A percentile compares a stretch with the other conserved stretches of the same genome.
Evolutionary conservation across 768 basidiomycete genomes (phyloP).

Genomic region (Royoungia palumana): DNA sequence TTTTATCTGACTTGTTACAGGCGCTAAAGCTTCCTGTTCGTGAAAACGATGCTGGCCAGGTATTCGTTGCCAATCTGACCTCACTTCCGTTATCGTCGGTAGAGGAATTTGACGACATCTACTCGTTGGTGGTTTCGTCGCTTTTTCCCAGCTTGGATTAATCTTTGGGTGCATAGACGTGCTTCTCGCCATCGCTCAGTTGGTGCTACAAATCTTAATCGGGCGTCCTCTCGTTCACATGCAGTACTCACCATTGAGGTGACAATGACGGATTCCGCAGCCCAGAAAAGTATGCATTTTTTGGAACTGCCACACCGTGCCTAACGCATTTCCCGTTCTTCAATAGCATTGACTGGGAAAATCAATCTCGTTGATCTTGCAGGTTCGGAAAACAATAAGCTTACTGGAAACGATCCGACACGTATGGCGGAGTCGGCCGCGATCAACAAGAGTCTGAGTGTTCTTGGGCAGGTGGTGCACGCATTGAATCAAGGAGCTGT

Average conservation of each 20-base stretch:
- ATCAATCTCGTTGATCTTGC: conserved; percentile 88
- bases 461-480: conserved; percentile 84
- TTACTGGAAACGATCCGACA: conserved; percentile 83
- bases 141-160: not conserved
- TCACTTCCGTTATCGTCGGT: conserved; percentile 36
- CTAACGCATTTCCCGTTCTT: not conserved
- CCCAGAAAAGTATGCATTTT: conserved; percentile 49
- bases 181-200: conserved; percentile 79
- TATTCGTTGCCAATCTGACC: conserved; percentile 53
- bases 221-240: conserved; percentile 83
- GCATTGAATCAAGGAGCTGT: conserved; percentile 73
- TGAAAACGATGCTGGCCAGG: conserved; percentile 49
- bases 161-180: conserved; percentile 38
- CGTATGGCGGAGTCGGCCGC: conserved; percentile 87
- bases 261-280: conserved; percentile 49
- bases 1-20: conserved; percentile 25
- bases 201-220: conserved; percentile 83
- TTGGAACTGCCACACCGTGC: accelerated
- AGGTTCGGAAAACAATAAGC: conserved; percentile 89
- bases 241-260: conserved; percentile 78
- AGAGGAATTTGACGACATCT: conserved; percentile 48
- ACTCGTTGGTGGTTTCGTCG: conserved; percentile 37
- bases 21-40: conserved; percentile 54
- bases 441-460: conserved; percentile 87
- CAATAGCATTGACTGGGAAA: conserved; percentile 63